Conservation (phyloP, 2,329 filamentous ascomycete genomes). For the Aspergillus amoenus region DNA sequence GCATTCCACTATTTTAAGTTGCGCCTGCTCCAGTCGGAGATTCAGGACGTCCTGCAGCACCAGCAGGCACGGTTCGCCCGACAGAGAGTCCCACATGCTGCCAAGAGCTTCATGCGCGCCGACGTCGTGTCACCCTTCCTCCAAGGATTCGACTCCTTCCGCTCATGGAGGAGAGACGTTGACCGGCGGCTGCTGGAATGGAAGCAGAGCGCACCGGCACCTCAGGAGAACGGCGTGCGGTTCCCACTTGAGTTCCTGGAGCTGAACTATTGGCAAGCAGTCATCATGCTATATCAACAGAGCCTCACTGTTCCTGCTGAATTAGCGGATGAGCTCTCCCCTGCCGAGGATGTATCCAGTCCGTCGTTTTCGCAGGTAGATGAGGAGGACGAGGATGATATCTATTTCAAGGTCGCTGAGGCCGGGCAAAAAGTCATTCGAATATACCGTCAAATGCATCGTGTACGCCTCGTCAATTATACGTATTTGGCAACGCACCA, state of each 20-base stretch:
- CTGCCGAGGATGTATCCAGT: slow-evolving; percentile 59
- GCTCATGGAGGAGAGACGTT: slow-evolving; percentile 84
- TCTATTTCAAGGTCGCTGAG: slow-evolving; percentile 93
- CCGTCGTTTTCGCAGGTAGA: slow-evolving; percentile 49
- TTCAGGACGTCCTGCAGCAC: slow-evolving; percentile 88
- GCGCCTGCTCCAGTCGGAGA: slow-evolving; percentile 87
- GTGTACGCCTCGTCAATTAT: slow-evolving; percentile 87
- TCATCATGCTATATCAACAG: slow-evolving; percentile 93
- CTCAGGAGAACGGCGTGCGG: slow-evolving; percentile 76
- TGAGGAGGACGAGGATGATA: slow-evolving; percentile 75
- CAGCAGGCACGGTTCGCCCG: slow-evolving; percentile 82
- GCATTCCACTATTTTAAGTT: slow-evolving; percentile 91
- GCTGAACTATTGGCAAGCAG: slow-evolving; percentile 95
- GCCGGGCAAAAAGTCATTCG: slow-evolving; percentile 90
- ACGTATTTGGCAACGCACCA: slow-evolving; percentile 95
- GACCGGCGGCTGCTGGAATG: slow-evolving; percentile 80
- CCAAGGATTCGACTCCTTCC: slow-evolving; percentile 77
- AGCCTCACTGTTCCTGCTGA: slow-evolving; percentile 82
- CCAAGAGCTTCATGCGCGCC: slow-evolving; percentile 73
- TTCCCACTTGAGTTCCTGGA: slow-evolving; percentile 90
- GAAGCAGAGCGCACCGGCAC: slow-evolving; percentile 78
- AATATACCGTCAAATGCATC: slow-evolving; percentile 84
- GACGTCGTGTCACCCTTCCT: slow-evolving; percentile 82
- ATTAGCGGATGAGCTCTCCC: slow-evolving; percentile 73
- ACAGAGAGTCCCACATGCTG: slow-evolving; percentile 60